phyloP scores from a whole-genome alignment of 805 yeast genomes.

The Candida nanaspora region DNA sequence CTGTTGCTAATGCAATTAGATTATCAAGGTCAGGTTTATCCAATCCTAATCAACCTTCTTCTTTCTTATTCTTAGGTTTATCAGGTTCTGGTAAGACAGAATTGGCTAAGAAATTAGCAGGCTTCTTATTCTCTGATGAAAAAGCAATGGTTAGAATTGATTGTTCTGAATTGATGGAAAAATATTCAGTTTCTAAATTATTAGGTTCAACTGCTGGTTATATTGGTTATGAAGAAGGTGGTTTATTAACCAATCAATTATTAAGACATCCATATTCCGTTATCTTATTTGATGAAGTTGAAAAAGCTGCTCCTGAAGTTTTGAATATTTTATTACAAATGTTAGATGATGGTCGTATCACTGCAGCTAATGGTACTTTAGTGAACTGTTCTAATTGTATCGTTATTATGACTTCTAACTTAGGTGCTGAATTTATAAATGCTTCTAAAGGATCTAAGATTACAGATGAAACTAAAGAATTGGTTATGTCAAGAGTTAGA shows the following conservation, averaged over 20 bases:
- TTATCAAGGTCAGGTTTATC: conserved; percentile 90
- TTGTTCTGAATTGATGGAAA: conserved; percentile 93
- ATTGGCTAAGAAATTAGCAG: conserved; percentile 93
- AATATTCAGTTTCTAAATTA: conserved; percentile 90
- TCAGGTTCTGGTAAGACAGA: conserved; percentile 99
- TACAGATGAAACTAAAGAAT: conserved; percentile 59
- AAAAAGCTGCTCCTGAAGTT: conserved; percentile 98
- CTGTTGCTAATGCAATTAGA: conserved; percentile 93
- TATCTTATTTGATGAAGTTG: conserved; percentile 94
- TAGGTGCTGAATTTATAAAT: conserved; percentile 88
- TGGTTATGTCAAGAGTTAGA: conserved; percentile 78
- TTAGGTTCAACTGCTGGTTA: conserved; percentile 98
- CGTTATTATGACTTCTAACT: conserved; percentile 92
- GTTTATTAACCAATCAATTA: conserved; percentile 87
- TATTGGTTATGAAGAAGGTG: conserved; percentile 97
- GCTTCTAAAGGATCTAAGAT: conserved; percentile 55
- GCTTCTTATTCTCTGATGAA: conserved; percentile 92
- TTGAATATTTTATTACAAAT: conserved; percentile 86
- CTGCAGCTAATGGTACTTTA: conserved; percentile 89
- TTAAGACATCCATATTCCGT: conserved; percentile 93
- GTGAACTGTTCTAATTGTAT: conserved; percentile 90
- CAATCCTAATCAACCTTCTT: conserved; percentile 94
- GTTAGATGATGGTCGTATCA: conserved; percentile 93
- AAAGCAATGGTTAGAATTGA: conserved; percentile 96
- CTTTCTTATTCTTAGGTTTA: conserved; percentile 88